Base-by-base conservation (phyloP, 805 yeast genomes). In the Isabelozyma gotoi region DNA sequence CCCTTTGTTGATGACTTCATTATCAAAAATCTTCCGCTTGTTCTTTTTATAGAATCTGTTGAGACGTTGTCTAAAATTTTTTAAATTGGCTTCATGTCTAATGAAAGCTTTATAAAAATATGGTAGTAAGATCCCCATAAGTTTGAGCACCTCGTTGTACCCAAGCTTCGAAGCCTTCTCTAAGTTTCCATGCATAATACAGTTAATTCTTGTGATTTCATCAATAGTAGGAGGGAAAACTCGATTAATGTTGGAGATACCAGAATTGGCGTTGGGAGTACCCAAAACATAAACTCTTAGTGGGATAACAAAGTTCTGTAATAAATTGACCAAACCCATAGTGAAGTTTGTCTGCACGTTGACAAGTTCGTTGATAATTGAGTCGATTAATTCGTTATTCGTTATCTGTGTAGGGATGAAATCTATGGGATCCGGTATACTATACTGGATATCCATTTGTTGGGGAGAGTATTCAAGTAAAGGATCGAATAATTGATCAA, bases 211-310 rank as follows among this genome's bases (percentile, higher is more conserved):
- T 8, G 96, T 87, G 14, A 92, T 83, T 66, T 92, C 98, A 63
- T 92, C 97, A 15, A 92, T 85, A 0, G 98, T 92, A 0, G 97
- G 97, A 2, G 98, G 97, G 57, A 92, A 90, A 0, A 89, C 74
- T 39, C 81, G 74, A 61, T 92, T 91, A 27, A 91, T 72, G 51
- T 81, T 80, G 2, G 83, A 63, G 2, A 86, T 81, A 1, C 88
- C 82, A 34, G 80, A 59, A 8, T 73, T 73, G 3, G 76, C 69
- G 5, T 82, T 61, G 1, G 77, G 77, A 42, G 80, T 76, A 4
- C 15, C 17, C 27, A 88, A 62, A 0, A 85, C 89, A 44, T 76
- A 74, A 12, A 86, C 79, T 51, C 98, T 74, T 31, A 90, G 62
- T 0, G 96, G 95, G 19, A 90, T 82, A 33, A 91, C 74, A 47